Evolutionary conservation across 805 yeast species (phyloP), one percentile per base, ranked within the genome.

Genomic region (Myxozyma monticola): DNA sequence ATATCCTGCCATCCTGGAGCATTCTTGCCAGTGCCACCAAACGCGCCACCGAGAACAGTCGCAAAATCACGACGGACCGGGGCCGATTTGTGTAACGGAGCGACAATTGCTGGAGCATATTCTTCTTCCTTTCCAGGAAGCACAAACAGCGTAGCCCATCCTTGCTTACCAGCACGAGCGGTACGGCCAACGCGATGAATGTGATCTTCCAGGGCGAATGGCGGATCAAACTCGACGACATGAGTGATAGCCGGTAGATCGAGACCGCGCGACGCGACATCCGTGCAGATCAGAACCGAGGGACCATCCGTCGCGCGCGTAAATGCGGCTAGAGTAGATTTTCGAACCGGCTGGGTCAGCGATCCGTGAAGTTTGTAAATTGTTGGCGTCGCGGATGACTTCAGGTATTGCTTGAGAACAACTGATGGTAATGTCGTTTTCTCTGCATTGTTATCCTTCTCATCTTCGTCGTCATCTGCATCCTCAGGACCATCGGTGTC

Each of bases 111-210:
- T 10, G 44, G 49, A 54, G 85, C 72, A 63, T 89, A 91, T 12
- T 80, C 82, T 70, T 91, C 98, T 68, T 91, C 98, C 52, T 73
- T 77, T 1, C 96, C 95, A 1, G 99, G 99, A 28, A 91, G 71
- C 36, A 93, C 71, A 63, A 91, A 88, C 50, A 93, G 68, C 1
- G 81, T 67, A 1, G 97, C 85, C 33, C 76, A 76, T 66, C 99
- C 99, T 34, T 72, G 68, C 38, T 81, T 77, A 56, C 99, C 99
- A n/a, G 95, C 96, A 71, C 99, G 83, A 7, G 99, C 99, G 10
- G 98, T 89, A 73, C 99, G 82, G 46, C 99, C 99, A 48, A 90
- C 87, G 68, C 99, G 78, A 68, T 93, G 99, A 51, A 93, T 73
- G 75, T 93, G 99, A 65, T 93, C 99, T 56, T 89, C 97, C 4